Conservation (phyloP, 2,329 filamentous ascomycete species). For the Colletotrichum musicola region DNA sequence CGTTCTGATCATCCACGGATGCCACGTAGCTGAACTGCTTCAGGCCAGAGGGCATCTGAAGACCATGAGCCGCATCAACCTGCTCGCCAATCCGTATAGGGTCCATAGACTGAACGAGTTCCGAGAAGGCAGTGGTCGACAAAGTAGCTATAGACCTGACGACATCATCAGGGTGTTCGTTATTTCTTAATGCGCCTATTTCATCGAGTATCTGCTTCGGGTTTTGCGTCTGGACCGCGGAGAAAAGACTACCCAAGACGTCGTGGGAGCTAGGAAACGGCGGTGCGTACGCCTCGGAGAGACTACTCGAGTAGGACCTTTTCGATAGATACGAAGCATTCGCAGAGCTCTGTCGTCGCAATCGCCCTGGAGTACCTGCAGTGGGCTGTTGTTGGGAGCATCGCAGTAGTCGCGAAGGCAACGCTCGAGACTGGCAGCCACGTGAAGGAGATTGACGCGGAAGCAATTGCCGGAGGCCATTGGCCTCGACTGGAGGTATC, state of each 20-base stretch:
- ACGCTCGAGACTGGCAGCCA: slow-evolving; percentile 44
- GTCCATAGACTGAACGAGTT: slow-evolving; percentile 73
- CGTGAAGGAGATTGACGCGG: slow-evolving; percentile 40
- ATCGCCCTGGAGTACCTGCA: not conserved
- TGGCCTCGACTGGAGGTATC: slow-evolving; percentile 41
- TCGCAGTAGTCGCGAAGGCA: slow-evolving; percentile 43
- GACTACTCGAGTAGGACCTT: not conserved
- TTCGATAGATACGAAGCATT: not conserved
- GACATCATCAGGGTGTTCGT: slow-evolving; percentile 16
- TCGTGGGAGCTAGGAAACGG: not conserved
- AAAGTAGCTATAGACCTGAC: slow-evolving; percentile 48
- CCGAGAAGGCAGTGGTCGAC: slow-evolving; percentile 69
- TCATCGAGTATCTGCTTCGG: slow-evolving; percentile 41
- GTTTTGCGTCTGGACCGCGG: slow-evolving; percentile 49
- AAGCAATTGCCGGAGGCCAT: slow-evolving; percentile 42
- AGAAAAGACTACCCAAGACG: slow-evolving; percentile 41
- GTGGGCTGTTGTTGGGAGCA: slow-evolving; percentile 23
- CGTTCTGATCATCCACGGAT: slow-evolving; percentile 56
- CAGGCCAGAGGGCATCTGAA: slow-evolving; percentile 55
- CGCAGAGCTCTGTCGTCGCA: not conserved
- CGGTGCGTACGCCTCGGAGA: not conserved
- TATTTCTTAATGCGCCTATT: slow-evolving; percentile 46
- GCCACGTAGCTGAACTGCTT: slow-evolving; percentile 53
- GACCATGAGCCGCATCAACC: slow-evolving; percentile 61
- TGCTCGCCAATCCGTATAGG: slow-evolving; percentile 63